Evolutionary conservation across 371 early-diverging fungal species (phyloP).

Genomic region (Mortierella sp.): DNA sequence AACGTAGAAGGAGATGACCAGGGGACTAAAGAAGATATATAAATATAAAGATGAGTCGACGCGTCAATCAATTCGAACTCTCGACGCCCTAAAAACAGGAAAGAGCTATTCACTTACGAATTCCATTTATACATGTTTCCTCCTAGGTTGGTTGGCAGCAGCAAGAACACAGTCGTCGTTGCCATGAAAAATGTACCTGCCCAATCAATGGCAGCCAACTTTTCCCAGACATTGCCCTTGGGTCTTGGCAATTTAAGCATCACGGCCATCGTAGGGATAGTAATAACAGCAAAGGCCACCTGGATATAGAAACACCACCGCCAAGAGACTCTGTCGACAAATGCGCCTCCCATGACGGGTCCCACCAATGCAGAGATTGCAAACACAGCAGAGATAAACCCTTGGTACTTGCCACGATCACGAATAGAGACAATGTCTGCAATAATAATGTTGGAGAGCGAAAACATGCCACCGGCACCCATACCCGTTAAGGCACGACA

Average conservation of each 20-base stretch:
- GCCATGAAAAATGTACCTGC: conserved; percentile 71
- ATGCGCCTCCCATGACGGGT: conserved; percentile 81
- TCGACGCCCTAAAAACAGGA: not conserved
- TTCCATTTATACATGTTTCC: conserved; percentile 72
- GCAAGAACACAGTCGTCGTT: conserved; percentile 63
- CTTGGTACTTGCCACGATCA: conserved; percentile 67
- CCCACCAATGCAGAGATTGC: conserved; percentile 76
- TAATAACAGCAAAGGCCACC: conserved; percentile 73
- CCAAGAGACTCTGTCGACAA: conserved; percentile 69
- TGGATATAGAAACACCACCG: conserved; percentile 84
- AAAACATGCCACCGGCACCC: conserved; percentile 86
- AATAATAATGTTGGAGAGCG: conserved; percentile 78
- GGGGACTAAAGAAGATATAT: conserved; percentile 42
- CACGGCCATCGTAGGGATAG: conserved; percentile 66
- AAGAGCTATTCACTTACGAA: conserved; percentile 14
- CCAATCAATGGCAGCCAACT: conserved; percentile 74
- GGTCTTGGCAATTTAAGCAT: conserved; percentile 66
- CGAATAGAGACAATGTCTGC: conserved; percentile 67
- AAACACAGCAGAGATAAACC: conserved; percentile 67
- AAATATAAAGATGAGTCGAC: not conserved
- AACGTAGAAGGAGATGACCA: conserved; percentile 70
- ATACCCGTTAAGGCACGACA: conserved; percentile 82
- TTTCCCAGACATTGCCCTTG: conserved; percentile 60
- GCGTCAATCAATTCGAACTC: not conserved
- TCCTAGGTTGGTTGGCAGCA: conserved; percentile 74